phyloP scores from a whole-genome alignment of 306 rosid genomes.

The Ziziphus jujuba region DNA sequence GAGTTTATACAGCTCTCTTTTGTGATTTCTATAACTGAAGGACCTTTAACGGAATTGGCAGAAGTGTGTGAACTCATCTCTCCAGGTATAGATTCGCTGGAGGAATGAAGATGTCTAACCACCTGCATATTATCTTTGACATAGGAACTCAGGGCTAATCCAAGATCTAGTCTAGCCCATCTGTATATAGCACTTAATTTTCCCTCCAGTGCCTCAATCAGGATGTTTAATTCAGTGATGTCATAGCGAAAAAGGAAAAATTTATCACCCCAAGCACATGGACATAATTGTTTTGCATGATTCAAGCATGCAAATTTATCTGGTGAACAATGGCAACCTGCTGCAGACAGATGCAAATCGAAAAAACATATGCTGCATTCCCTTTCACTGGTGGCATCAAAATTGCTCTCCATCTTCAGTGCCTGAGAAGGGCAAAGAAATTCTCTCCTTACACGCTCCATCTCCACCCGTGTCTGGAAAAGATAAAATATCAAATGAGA shows the following conservation, averaged over 20 bases:
- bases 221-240: constrained; percentile 67
- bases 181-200: constrained; percentile 91
- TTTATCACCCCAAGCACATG: constrained; percentile 74
- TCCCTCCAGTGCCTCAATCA: constrained; percentile 96
- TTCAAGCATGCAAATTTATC: constrained; percentile 89
- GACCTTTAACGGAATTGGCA: constrained; percentile 34
- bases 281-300: constrained; percentile 88
- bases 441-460: constrained; percentile 72
- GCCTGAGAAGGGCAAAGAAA: constrained; percentile 62
- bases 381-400: constrained; percentile 86
- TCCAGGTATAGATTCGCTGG: constrained; percentile 34
- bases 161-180: constrained; percentile 96
- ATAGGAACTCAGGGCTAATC: constrained; percentile 72
- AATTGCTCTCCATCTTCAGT: constrained; percentile 82
- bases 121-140: constrained; percentile 34
- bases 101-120: constrained; percentile 10
- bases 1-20: constrained; percentile 33
- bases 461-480: constrained; percentile 72
- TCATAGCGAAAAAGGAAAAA: constrained; percentile 95
- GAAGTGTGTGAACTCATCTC: constrained; percentile 40
- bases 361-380: constrained; percentile 85
- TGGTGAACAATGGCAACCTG: constrained; percentile 83
- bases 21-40: constrained; percentile 38
- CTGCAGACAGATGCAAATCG: constrained; percentile 96
- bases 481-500: constrained; percentile 21